Percentiles rank a stretch among this genome's conserved stretches.
These are phyloP conservation scores for Kluyveromyces starmeri DNA, from an alignment of 805 yeast species.

Conservation along the genomic window DNA sequence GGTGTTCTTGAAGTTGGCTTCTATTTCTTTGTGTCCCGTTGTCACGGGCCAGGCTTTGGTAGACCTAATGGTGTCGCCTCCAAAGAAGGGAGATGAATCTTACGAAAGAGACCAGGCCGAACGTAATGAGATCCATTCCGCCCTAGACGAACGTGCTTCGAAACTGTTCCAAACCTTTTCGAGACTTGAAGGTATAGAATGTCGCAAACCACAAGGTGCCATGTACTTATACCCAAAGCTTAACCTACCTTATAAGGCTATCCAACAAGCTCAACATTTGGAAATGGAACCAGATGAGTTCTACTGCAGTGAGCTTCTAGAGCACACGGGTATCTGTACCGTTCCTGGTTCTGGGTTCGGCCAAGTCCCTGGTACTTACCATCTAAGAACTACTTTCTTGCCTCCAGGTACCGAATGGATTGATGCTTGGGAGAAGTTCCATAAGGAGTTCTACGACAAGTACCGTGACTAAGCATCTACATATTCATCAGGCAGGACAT, in stretches of 20 bases:
- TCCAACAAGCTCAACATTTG: conserved; percentile 46
- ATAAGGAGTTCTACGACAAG: conserved; percentile 54
- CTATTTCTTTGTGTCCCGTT: conserved; percentile 87
- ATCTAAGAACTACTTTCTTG: conserved; percentile 90
- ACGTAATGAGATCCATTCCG: conserved; percentile 48
- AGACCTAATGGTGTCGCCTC: conserved; percentile 92
- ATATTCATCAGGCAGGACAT: too few relatives aligned
- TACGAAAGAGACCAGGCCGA: conserved; percentile 60
- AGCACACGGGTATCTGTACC: conserved; percentile 88
- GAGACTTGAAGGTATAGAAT: conserved; percentile 69
- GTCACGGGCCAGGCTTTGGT: conserved; percentile 92
- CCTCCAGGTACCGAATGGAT: conserved; percentile 95
- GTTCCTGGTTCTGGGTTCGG: conserved; percentile 98
- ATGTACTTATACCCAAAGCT: conserved; percentile 92
- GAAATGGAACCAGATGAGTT: conserved; percentile 72
- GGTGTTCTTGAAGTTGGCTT: conserved; percentile 74
- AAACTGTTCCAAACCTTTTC: conserved; percentile 62
- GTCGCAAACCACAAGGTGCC: conserved; percentile 93
- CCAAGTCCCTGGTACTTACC: conserved; percentile 81
- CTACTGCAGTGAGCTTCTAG: conserved; percentile 77
- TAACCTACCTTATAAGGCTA: conserved; percentile 53
- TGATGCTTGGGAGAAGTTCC: conserved; percentile 69
- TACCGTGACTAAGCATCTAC: conserved; percentile 37
- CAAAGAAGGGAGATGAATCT: conserved; percentile 66
- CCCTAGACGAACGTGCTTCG: conserved; percentile 55